Percentiles rank a stretch among this genome's conserved stretches.
Evolutionary conservation across 495 filamentous ascomycete genomes (phyloP).

Genomic region (Evernia prunastri): DNA sequence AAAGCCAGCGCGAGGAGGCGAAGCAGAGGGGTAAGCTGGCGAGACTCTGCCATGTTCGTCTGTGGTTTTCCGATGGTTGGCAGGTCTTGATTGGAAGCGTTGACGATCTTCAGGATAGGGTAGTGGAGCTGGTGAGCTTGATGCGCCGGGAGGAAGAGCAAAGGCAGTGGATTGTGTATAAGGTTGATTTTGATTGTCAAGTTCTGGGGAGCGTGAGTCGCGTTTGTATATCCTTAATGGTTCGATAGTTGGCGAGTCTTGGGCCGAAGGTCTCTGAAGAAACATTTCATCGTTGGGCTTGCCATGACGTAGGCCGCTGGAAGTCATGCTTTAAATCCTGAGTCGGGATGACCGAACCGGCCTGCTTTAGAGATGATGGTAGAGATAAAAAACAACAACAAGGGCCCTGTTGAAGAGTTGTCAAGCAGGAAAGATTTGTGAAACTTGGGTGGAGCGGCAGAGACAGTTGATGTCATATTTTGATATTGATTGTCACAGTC

Average conservation of each 20-base stretch:
- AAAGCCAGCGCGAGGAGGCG: constrained; percentile 32
- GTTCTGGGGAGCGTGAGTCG: constrained; percentile 44
- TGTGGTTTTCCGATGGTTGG: constrained; percentile 25
- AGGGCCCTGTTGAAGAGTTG: constrained; percentile 10
- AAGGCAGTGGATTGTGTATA: constrained; percentile 45
- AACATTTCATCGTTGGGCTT: constrained; percentile 64
- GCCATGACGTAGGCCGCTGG: constrained; percentile 40
- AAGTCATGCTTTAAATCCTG: constrained; percentile 24
- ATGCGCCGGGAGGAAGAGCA: constrained; percentile 54
- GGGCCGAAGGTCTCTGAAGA: constrained; percentile 50
- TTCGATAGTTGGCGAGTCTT: constrained; percentile 67
- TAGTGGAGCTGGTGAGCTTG: constrained; percentile 56
- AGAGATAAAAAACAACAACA: no score
- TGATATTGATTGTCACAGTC: background rate
- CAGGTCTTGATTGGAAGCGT: constrained; percentile 36
- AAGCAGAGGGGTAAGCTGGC: constrained; percentile 26
- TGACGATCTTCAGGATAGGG: constrained; percentile 74
- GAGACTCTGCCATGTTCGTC: constrained; percentile 26
- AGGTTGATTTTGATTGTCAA: constrained; percentile 37
- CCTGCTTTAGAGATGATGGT: constrained; percentile 6
- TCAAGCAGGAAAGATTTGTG: background rate
- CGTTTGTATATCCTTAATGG: constrained; percentile 82
- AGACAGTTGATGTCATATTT: background rate
- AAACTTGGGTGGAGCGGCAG: background rate
- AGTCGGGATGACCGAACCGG: constrained; percentile 15